Base-by-base conservation (phyloP, 768 basidiomycete species). In the Rubroboletus pulcherrimus region DNA sequence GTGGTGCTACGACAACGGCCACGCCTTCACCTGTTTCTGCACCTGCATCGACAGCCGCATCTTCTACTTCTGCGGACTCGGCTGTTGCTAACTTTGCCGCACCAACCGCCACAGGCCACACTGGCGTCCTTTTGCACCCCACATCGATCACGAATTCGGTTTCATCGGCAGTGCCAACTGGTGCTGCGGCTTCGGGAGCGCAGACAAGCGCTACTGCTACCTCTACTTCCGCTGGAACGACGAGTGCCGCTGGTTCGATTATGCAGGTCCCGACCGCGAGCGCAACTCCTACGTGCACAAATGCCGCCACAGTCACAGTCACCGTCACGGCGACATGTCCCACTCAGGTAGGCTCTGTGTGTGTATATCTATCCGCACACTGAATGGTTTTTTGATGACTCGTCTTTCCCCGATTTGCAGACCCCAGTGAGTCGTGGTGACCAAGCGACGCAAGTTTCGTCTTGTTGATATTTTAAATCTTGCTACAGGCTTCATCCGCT, bases 321-420 rank as follows among this genome's bases (percentile, higher is more conserved):
- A 66, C 66, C 0, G 53, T 54, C n/a, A 67, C 62, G 7, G 49
- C 55, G 10, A 51, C 50, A 5, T 63, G 56, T 35, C 55, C 66
- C 6, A 39, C 58, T 31, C 58, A 52, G 38, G 66, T 67, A 49
- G 19, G 55, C 44, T 48, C n/a, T 33, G 1, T 5, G 21, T 34
- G 11, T 33, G 2, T 21, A 21, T 21, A 15, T 33, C 17, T 24
- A 14, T 33, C 14, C 17, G 1, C 21, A 14, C 17, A 15, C 1
- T 21, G 45, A 34, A 8, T 19, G 2, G 5, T 30, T 4, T 43
- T 48, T 34, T 42, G 33, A 54, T 6, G 11, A 7, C 3, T 33
- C 3, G 42, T 35, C 33, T 39, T n/a, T 37, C 37, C 15, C 17
- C 15, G 4, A 17, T 21, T 35, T 38, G 12, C 15, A 57, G 56